These are phyloP conservation scores for Tolypocladium ovalisporum DNA, from an alignment of 2,329 filamentous ascomycete species.

Conservation along the genomic window DNA sequence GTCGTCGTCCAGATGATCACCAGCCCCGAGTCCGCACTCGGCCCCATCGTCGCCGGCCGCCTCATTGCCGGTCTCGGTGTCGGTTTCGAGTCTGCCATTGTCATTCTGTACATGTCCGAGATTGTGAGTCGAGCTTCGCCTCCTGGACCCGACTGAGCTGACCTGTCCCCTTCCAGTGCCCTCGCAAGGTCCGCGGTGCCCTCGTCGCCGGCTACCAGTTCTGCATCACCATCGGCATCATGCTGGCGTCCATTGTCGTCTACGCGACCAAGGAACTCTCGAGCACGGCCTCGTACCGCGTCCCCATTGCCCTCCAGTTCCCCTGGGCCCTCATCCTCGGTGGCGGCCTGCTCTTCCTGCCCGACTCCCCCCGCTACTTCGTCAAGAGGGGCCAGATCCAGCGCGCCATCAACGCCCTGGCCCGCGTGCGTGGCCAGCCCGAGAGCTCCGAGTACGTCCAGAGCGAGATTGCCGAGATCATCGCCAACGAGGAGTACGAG, in stretches of 20 bases:
- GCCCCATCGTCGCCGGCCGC: constrained; percentile 60
- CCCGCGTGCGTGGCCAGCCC: constrained; percentile 64
- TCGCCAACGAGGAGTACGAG: constrained; percentile 86
- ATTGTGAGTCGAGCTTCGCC: constrained; percentile 36
- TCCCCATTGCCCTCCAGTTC: constrained; percentile 73
- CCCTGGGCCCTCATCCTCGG: constrained; percentile 69
- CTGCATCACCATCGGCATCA: constrained; percentile 69
- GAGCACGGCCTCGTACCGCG: constrained; percentile 63
- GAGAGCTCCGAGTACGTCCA: constrained; percentile 63
- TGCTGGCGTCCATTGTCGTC: constrained; percentile 64
- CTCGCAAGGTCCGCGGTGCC: constrained; percentile 63
- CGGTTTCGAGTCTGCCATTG: constrained; percentile 69
- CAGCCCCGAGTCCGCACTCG: constrained; percentile 34
- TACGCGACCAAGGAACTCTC: constrained; percentile 55
- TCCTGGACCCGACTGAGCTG: not conserved
- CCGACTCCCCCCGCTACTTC: constrained; percentile 77
- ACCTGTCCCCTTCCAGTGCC: constrained; percentile 25
- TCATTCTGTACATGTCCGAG: constrained; percentile 83
- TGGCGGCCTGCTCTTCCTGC: constrained; percentile 61
- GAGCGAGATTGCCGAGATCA: constrained; percentile 71
- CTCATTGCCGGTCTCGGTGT: constrained; percentile 68
- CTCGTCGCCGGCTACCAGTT: constrained; percentile 78
- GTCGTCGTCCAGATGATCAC: constrained; percentile 54
- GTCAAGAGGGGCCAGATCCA: constrained; percentile 67
- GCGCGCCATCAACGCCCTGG: constrained; percentile 49